Evolutionary conservation across 148 eudicot genomes (phyloP).

Genomic region (Fallopia convolvulus): DNA sequence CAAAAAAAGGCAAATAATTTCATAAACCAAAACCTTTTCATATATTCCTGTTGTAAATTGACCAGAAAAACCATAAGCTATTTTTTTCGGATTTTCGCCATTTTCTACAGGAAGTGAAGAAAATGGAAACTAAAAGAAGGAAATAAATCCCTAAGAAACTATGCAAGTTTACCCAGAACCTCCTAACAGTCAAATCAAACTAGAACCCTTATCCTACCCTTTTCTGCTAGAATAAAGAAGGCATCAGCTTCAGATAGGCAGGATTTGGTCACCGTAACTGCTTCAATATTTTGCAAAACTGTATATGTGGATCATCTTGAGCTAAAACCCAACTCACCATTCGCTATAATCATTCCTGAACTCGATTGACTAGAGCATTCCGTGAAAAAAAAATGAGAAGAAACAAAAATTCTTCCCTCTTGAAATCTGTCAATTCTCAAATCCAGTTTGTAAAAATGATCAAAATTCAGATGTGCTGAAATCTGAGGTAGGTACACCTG

Average conservation of each 20-base stretch:
- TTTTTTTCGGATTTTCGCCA: conserved; percentile 16
- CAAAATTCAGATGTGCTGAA: conserved; percentile 21
- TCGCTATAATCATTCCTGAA: conserved; percentile 10
- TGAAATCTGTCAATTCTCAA: conserved; percentile 14
- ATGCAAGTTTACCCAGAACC: conserved; percentile 16
- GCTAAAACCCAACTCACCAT: conserved; percentile 8
- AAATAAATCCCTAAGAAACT: conserved; percentile 18
- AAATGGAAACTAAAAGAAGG: conserved; percentile 8
- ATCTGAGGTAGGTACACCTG: conserved; percentile 32
- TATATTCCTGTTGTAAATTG: conserved; percentile 18
- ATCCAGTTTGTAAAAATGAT: conserved; percentile 14
- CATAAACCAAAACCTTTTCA: conserved; percentile 14
- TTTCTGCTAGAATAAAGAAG: conserved; percentile 1
- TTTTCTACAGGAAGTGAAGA: conserved; percentile 6
- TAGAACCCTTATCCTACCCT: conserved; percentile 23
- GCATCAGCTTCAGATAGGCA: conserved; percentile 18
- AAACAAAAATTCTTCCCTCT: conserved; percentile 20
- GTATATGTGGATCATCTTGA: conserved; percentile 3
- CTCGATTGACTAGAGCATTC: conserved; percentile 15
- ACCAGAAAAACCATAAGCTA: conserved; percentile 15
- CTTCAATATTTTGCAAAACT: conserved; percentile 22
- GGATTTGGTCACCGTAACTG: conserved; percentile 23
- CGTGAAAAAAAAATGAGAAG: conserved; percentile 15
- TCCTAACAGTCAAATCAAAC: conserved; percentile 20
- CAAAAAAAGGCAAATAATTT: not conserved